These are phyloP conservation scores for Fusarium nisikadoi DNA, from an alignment of 2,329 filamentous ascomycete genomes.

Conservation along the genomic window DNA sequence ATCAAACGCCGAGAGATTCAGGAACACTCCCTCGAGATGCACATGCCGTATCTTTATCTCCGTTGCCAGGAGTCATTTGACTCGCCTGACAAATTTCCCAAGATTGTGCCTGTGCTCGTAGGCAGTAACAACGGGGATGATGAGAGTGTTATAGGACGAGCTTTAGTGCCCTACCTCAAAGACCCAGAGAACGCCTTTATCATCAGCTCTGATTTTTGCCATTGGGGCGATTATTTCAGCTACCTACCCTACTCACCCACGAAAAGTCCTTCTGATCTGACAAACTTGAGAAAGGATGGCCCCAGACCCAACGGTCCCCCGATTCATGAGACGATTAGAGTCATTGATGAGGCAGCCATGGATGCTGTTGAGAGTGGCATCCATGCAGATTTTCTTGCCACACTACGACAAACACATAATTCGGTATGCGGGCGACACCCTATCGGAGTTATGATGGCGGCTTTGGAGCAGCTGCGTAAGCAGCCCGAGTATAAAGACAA, in stretches of 20 bases:
- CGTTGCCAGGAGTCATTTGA: slow-evolving; percentile 66
- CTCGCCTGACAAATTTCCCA: slow-evolving; percentile 69
- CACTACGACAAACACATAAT: slow-evolving; percentile 79
- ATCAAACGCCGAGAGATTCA: slow-evolving; percentile 73
- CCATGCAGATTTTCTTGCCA: slow-evolving; percentile 75
- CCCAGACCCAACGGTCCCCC: slow-evolving; percentile 53
- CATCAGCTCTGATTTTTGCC: slow-evolving; percentile 95
- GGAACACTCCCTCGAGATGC: slow-evolving; percentile 97
- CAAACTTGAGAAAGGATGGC: slow-evolving; percentile 49
- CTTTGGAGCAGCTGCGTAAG: slow-evolving; percentile 72
- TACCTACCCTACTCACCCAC: slow-evolving; percentile 79
- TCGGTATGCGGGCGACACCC: slow-evolving; percentile 96
- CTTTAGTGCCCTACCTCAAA: slow-evolving; percentile 81
- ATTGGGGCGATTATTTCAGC: slow-evolving; percentile 86
- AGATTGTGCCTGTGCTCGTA: slow-evolving; percentile 85
- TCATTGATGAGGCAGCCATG: slow-evolving; percentile 85
- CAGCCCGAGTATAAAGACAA: slow-evolving; percentile 51
- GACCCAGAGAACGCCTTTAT: slow-evolving; percentile 85
- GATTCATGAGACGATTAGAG: slow-evolving; percentile 87
- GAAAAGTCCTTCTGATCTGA: slow-evolving; percentile 53
- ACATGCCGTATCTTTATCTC: slow-evolving; percentile 92
- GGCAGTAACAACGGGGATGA: slow-evolving; percentile 73
- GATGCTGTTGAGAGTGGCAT: slow-evolving; percentile 81
- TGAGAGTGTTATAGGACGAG: slow-evolving; percentile 74
- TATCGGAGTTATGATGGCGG: slow-evolving; percentile 92